phyloP scores from a whole-genome alignment of 1,139 yeast genomes.

The Saccharomyces pastorianus region DNA sequence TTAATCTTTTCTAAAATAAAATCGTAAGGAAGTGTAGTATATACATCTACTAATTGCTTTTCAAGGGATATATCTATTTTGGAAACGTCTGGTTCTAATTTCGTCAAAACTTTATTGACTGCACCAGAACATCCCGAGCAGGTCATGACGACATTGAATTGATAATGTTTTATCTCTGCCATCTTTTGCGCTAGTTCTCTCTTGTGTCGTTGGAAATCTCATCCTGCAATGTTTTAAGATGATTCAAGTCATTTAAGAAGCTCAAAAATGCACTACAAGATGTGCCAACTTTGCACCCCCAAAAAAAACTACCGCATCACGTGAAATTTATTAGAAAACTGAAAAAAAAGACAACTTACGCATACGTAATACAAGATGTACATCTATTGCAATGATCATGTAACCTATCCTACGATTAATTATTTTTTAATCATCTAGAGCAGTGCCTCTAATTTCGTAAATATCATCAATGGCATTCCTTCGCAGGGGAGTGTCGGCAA shows the following conservation, averaged over 20 bases:
- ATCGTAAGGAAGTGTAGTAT: constrained; percentile 60
- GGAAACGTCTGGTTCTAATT: constrained; percentile 63
- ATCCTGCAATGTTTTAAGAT: neutral
- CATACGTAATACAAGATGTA: neutral
- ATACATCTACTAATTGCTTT: constrained; percentile 74
- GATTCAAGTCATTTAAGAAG: neutral
- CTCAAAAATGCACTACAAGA: neutral
- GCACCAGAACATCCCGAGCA: constrained; percentile 89
- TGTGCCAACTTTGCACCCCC: neutral
- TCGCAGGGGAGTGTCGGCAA: constrained; percentile 65
- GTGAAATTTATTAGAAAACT: neutral
- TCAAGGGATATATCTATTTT: constrained; percentile 67
- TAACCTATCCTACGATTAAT: neutral
- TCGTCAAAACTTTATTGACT: constrained; percentile 66
- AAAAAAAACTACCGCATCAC: neutral
- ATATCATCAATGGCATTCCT: constrained; percentile 57
- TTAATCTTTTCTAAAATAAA: constrained; percentile 69
- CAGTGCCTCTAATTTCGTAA: constrained; percentile 36
- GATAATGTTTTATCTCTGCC: constrained; percentile 50
- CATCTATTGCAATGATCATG: neutral
- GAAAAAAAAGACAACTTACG: neutral
- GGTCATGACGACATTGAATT: constrained; percentile 71
- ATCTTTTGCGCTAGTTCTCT: constrained; percentile 19
- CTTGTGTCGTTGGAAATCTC: neutral
- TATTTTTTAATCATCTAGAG: constrained; percentile 10